A percentile compares a stretch with the other conserved stretches of the same genome.
phyloP scores from a whole-genome alignment of 768 basidiomycete species.

The Mycena epipterygia region DNA sequence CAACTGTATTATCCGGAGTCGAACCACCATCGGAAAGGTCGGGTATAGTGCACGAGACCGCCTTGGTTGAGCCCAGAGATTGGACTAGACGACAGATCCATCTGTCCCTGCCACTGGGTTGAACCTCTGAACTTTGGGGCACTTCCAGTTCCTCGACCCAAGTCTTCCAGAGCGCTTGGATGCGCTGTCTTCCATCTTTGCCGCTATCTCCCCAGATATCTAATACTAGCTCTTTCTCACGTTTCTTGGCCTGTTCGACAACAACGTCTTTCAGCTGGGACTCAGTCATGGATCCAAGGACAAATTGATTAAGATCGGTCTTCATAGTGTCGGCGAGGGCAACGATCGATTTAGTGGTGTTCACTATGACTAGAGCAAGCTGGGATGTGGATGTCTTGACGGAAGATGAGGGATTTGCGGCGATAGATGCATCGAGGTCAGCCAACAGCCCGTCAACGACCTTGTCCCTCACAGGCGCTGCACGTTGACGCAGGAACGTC shows the following conservation, averaged over 20 bases:
- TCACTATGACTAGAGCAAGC: conserved; percentile 63
- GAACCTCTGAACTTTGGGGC: conserved; percentile 18
- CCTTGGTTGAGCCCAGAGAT: conserved; percentile 53
- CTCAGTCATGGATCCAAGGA: conserved; percentile 78
- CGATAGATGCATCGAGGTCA: conserved; percentile 44
- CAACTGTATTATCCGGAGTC: neutral
- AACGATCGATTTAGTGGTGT: conserved; percentile 63
- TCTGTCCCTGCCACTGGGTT: conserved; percentile 37
- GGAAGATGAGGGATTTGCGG: conserved; percentile 40
- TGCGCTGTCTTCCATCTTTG: conserved; percentile 40
- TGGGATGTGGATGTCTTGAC: conserved; percentile 37
- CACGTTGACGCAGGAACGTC: conserved; percentile 66
- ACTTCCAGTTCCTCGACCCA: conserved; percentile 46
- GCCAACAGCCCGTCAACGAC: conserved; percentile 61
- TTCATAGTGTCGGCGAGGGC: conserved; percentile 74
- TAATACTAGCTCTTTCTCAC: conserved; percentile 69
- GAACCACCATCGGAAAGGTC: neutral
- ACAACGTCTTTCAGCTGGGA: conserved; percentile 65
- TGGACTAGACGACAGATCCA: conserved; percentile 67
- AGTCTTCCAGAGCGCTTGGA: conserved; percentile 50
- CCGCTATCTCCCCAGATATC: conserved; percentile 60
- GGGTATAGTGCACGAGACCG: conserved; percentile 56
- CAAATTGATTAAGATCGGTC: conserved; percentile 74
- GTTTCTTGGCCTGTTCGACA: conserved; percentile 63
- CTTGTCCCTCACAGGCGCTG: conserved; percentile 75